These are phyloP conservation scores for Penstemon eatonii DNA, from an alignment of 257 asterid species.

Conservation along the genomic window DNA sequence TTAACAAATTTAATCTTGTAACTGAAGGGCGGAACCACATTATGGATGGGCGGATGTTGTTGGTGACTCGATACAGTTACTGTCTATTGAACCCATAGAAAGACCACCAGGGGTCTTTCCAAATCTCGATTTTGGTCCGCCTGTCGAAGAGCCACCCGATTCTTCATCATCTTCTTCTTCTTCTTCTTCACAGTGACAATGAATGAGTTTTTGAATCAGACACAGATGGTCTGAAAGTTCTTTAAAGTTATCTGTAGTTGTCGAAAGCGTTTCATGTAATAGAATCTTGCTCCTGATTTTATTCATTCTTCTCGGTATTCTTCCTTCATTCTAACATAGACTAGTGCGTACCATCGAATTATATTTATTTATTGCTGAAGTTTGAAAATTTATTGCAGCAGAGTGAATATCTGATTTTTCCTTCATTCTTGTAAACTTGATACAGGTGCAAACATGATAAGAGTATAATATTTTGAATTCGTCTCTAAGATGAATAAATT, in stretches of 20 bases:
- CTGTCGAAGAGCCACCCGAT: constrained; percentile 47
- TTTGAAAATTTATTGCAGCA: no score
- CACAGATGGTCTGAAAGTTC: constrained; percentile 2
- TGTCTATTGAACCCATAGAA: constrained; percentile 80
- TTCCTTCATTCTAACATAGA: constrained; percentile 10
- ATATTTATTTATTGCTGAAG: no score
- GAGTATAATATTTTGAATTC: no score
- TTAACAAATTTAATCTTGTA: not conserved
- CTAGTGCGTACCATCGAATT: no score
- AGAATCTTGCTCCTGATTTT: constrained; percentile 41
- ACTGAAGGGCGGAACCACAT: constrained; percentile 92
- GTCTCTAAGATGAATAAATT: no score
- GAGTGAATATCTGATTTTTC: no score
- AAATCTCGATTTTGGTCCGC: constrained; percentile 66
- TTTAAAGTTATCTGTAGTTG: constrained; percentile 28
- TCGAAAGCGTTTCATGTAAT: constrained; percentile 25
- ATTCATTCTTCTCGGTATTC: constrained; percentile 52
- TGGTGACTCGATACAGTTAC: constrained; percentile 87
- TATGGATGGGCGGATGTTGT: constrained; percentile 99
- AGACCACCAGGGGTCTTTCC: constrained; percentile 94
- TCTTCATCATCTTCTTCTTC: constrained; percentile 16
- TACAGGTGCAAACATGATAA: no score
- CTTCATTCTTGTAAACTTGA: no score
- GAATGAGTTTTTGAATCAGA: not conserved
- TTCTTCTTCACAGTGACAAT: constrained; percentile 30